Percentiles rank a stretch among this genome's conserved stretches.
These are phyloP conservation scores for Gardenia jasminoides DNA, from an alignment of 257 asterid species.

Conservation along the genomic window DNA sequence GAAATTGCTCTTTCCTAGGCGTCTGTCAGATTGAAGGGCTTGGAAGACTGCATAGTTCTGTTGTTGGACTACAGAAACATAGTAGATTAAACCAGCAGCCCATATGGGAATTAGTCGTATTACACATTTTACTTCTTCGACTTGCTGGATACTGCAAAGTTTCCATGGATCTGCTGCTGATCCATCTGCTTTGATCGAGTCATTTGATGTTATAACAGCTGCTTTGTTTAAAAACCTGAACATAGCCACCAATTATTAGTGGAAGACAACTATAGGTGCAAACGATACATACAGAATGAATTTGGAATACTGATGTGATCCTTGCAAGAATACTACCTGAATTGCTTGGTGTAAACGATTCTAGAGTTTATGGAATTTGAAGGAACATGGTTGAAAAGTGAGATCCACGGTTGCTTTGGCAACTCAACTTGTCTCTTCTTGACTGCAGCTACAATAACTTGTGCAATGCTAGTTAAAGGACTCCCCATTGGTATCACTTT, in stretches of 20 bases:
- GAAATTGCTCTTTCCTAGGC: constrained; percentile 16
- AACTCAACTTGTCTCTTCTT: constrained; percentile 50
- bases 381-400: constrained; percentile 37
- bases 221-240: constrained; percentile 35
- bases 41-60: constrained; percentile 27
- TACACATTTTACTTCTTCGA: constrained; percentile 37
- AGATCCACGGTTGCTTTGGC: constrained; percentile 44
- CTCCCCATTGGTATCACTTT: constrained; percentile 69
- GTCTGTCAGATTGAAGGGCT: constrained; percentile 28
- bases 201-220: constrained; percentile 26
- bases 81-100: constrained; percentile 22
- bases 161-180: constrained; percentile 29
- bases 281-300: too few species aligned
- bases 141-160: constrained; percentile 33
- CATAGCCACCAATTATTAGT: too few species aligned
- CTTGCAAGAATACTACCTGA: not conserved
- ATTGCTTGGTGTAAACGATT: constrained; percentile 56
- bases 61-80: constrained; percentile 6
- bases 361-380: constrained; percentile 53
- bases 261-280: too few species aligned
- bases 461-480: constrained; percentile 50
- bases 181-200: constrained; percentile 24
- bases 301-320: too few species aligned
- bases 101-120: constrained; percentile 32
- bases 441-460: constrained; percentile 47